Percentiles rank a stretch among this genome's conserved stretches.
These are phyloP conservation scores for Ambrosia hybrid DNA, from an alignment of 140 eudicot species.

Conservation along the genomic window DNA sequence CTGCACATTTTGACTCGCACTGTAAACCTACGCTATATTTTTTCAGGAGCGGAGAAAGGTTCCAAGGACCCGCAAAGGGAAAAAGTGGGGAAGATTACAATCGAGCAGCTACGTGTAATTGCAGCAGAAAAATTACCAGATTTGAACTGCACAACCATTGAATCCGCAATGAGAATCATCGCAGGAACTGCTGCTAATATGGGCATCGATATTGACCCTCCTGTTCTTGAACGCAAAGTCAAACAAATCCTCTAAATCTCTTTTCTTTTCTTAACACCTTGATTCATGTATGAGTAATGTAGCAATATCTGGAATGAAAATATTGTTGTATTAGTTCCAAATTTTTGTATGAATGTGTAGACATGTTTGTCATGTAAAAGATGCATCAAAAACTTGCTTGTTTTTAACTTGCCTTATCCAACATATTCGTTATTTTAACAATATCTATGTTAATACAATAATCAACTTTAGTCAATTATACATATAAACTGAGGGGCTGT, in stretches of 20 bases:
- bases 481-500: too few species aligned
- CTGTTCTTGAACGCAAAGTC: constrained; percentile 66
- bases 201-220: constrained; percentile 91
- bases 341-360: constrained; percentile 33
- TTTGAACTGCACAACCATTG: constrained; percentile 69
- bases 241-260: constrained; percentile 43
- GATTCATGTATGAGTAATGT: constrained; percentile 30
- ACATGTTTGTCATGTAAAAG: constrained; percentile 21
- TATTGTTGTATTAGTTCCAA: constrained; percentile 26
- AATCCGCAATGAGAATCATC: constrained; percentile 87
- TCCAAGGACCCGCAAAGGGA: constrained; percentile 80
- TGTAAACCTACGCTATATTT: neutral
- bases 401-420: neutral
- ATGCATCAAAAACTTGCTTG: neutral
- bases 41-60: constrained; percentile 88
- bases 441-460: too few species aligned
- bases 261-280: constrained; percentile 21
- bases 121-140: constrained; percentile 88
- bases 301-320: constrained; percentile 33
- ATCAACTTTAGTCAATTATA: too few species aligned
- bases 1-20: too few species aligned
- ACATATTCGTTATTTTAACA: too few species aligned
- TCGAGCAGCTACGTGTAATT: constrained; percentile 78
- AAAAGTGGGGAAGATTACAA: constrained; percentile 83
- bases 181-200: constrained; percentile 96